Evolutionary conservation across 371 early-diverging fungal species (phyloP), one percentile per base, ranked within the genome.

Genomic region (Apophysomyces variabilis): DNA sequence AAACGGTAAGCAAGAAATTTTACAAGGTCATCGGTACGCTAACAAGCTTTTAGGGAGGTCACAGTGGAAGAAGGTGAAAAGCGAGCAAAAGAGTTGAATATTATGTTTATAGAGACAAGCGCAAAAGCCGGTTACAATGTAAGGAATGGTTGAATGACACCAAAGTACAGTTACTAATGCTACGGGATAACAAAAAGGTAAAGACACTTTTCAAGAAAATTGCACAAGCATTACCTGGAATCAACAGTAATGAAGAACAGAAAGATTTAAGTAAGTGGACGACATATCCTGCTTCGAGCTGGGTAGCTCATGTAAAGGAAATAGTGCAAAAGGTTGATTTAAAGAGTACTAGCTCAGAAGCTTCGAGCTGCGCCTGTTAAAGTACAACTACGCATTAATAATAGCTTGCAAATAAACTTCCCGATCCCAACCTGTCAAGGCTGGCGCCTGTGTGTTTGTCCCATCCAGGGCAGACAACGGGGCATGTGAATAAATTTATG

Each of bases 41-140:
- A n/a, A 18, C 21, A 9, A 18, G 18, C 5, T 50, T 41, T 35
- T 56, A 89, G 92, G 64, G 93, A 97, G 81, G 96, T 98, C 7
- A 90, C 96, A 12, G 88, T 95, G 7, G 97, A 97, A 67, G 97
- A 97, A 73, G 99, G 96, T n/a, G 97, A 98, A 77, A 91, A 93
- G 81, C 94, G 93, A 71, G 95, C 97, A 26, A 92, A 92, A 71
- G 97, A 98, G 66, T 89, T 92, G 77, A 94, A 93, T 66, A 93
- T 94, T 45, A 93, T 98, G 93, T 98, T 95, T 76, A 95, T 98
- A 73, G 99, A 98, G 75, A 97, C 98, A 11, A 91, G 92, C 64
- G 99, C 99, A 45, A 98, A 98, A 76, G 95, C 96, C 4, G 97
- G 97, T 13, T 91, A 95, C 77, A 97, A 97, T 75, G 96, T 80